Base-by-base conservation (phyloP, 176 grass and related monocot species). In the Carex scoparia region DNA sequence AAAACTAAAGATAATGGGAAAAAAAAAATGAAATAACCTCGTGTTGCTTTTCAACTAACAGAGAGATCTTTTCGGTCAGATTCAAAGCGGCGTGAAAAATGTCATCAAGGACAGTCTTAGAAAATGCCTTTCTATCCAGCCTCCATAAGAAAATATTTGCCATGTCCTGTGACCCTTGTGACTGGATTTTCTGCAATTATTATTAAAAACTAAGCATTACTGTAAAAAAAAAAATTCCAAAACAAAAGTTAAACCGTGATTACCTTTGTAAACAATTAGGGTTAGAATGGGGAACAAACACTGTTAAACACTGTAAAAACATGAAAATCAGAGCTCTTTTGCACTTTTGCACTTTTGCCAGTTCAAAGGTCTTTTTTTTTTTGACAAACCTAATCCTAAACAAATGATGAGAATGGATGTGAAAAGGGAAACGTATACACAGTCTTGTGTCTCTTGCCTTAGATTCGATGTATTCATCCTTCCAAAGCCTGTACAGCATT, bases 401-500 rank as follows among this genome's bases (percentile, higher is more conserved):
- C 62, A 64, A 46, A 57, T 10, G 12, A 80, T 55, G 13, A 31
- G 49, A 80, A 40, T 44, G 35, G 42, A 66, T 46, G 69, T 2
- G 10, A 65, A 84, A 55, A 58, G 3, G n/a, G 10, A 73, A 72
- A 58, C 11, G 8, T 57, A 56, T 19, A 72, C 2, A 69, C 15
- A 54, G 4, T 33, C 32, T 4, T 60, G 40, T 66, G 32, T 0
- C 76, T 66, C 81, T 69, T 58, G 91, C 88, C 93, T 91, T 86
- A 84, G 72, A 65, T 61, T 92, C 87, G 64, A 95, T 87, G 76
- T 90, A 97, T 40, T 90, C 90, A 0, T 97, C 91, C 74, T 90
- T 92, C 92, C 91, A 94, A 61, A 97, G 88, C 80, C 88, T 94
- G 86, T 92, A 97, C 64, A 94, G 81, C 86, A 87, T 92, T 87